phyloP scores from a whole-genome alignment of 176 grass and related monocot species.

The Eragrostis curvula region DNA sequence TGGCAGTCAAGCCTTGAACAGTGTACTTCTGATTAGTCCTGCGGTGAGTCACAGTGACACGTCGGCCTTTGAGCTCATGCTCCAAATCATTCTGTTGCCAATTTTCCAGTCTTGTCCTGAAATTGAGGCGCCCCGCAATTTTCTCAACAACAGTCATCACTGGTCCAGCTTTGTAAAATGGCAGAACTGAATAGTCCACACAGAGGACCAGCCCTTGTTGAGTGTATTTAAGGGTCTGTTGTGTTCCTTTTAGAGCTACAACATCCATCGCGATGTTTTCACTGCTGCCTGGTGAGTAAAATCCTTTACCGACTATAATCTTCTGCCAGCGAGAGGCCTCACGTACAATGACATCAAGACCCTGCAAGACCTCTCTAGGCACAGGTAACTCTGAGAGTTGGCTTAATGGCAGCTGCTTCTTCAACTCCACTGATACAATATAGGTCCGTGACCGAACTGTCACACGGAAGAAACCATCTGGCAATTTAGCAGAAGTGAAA shows the following conservation, averaged over 20 bases:
- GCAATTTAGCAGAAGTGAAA: conserved; percentile 52
- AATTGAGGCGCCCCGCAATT: background rate
- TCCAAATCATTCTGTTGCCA: background rate
- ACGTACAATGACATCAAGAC: conserved; percentile 62
- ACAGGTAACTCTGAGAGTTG: conserved; percentile 54
- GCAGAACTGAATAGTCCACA: conserved; percentile 64
- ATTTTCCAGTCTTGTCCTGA: conserved; percentile 35
- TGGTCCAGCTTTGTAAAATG: conserved; percentile 44
- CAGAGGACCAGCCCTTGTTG: conserved; percentile 50
- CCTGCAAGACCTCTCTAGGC: conserved; percentile 67
- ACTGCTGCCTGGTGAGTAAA: conserved; percentile 45
- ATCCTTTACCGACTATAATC: conserved; percentile 50
- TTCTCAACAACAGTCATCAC: conserved; percentile 44
- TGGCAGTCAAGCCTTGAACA: conserved; percentile 53
- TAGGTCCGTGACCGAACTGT: conserved; percentile 43
- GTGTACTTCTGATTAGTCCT: conserved; percentile 56
- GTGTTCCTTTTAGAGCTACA: conserved; percentile 54
- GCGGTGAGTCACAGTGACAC: conserved; percentile 57
- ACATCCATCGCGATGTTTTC: conserved; percentile 8
- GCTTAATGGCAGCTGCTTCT: conserved; percentile 52
- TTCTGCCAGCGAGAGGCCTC: conserved; percentile 52
- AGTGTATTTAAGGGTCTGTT: conserved; percentile 56
- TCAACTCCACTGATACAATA: conserved; percentile 53
- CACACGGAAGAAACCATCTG: conserved; percentile 44
- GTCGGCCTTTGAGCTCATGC: conserved; percentile 46